Base-by-base conservation (phyloP, 768 basidiomycete genomes). In the Hemileccinum impolitum region DNA sequence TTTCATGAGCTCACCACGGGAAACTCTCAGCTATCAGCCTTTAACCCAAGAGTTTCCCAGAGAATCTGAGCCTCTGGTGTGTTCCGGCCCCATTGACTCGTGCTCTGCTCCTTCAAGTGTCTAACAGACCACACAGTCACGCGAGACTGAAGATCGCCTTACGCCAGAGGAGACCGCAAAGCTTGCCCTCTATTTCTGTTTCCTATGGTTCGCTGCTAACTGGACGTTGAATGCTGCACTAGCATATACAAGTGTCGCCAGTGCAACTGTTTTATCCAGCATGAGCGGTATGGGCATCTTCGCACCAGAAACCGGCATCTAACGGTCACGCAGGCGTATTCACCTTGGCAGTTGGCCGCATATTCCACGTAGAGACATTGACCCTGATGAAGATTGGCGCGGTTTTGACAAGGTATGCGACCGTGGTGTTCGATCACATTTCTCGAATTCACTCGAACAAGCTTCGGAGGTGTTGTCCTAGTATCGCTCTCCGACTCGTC, bases 181-280 rank as follows among this genome's bases (percentile, higher is more conserved):
- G 34, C 75, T 99, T 12, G 91, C 95, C 4, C 71, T 81, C 6
- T 68, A 76, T 43, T 98, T 97, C 68, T 92, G 87, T 65, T 76
- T 90, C 50, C 72, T 95, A 31, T 99, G 94, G 92, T 96, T 99
- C 60, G 73, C 84, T 32, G 95, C 95, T 12, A 98, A 98, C 62
- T 98, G 94, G 91, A 67, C 83, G 11, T 72, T 95, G 26, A 96
- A 94, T 63, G 85, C 84, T 1, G 76, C 88, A 17, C 75, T 98
- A 39, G 84, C 80, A 26, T 88, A 85, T 63, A 98, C 95, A 2
- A 92, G 85, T 59, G 94, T 97, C n/a, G 90, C 91, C 2, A 95
- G 92, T 65, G 82, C 90, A 17, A 96, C 94, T 4, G 85, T 97
- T 32, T 68, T 96, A 44, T 87, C 90, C 2, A 84, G 86, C 61